Percentiles rank a stretch among this genome's conserved stretches.
Conservation (phyloP, 306 rosid species). For the Carpinus fangiana region DNA sequence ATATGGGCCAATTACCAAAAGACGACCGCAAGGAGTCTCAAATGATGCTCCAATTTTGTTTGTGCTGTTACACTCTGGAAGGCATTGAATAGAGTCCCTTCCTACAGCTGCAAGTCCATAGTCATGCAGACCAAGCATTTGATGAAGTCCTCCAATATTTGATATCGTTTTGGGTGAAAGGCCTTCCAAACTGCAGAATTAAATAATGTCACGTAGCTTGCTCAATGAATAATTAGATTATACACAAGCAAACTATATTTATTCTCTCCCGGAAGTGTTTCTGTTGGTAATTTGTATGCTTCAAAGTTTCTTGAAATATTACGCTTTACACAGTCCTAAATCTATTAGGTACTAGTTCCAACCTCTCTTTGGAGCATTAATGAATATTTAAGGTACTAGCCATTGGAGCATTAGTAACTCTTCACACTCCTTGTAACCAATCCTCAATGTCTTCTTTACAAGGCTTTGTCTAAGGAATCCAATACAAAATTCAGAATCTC, state of each 20-base stretch:
- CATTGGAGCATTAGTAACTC: not conserved
- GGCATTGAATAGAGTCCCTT: slow-evolving; percentile 72
- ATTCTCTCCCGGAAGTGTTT: not conserved
- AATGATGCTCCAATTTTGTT: slow-evolving; percentile 75
- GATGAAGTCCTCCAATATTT: slow-evolving; percentile 75
- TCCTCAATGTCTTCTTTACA: not conserved
- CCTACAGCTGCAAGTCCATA: slow-evolving; percentile 66
- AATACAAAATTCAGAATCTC: too few relatives aligned
- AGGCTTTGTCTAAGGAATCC: not conserved
- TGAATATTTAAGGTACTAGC: not conserved
- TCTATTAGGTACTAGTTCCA: not conserved
- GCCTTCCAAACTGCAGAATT: slow-evolving; percentile 68
- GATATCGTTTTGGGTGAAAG: slow-evolving; percentile 60
- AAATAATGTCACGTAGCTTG: not conserved
- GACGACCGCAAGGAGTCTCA: slow-evolving; percentile 86
- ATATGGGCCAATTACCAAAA: slow-evolving; percentile 51
- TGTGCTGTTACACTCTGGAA: slow-evolving; percentile 61
- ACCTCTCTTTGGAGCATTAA: not conserved
- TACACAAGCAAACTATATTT: not conserved
- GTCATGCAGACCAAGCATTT: slow-evolving; percentile 58
- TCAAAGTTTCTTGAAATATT: not conserved
- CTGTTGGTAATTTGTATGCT: not conserved
- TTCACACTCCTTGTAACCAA: not conserved
- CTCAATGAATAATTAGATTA: not conserved
- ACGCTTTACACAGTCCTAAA: not conserved